A percentile compares a stretch with the other conserved stretches of the same genome.
Evolutionary conservation across 1,284 basidiomycete species (phyloP).

Genomic region (Malassezia yamatoensis): DNA sequence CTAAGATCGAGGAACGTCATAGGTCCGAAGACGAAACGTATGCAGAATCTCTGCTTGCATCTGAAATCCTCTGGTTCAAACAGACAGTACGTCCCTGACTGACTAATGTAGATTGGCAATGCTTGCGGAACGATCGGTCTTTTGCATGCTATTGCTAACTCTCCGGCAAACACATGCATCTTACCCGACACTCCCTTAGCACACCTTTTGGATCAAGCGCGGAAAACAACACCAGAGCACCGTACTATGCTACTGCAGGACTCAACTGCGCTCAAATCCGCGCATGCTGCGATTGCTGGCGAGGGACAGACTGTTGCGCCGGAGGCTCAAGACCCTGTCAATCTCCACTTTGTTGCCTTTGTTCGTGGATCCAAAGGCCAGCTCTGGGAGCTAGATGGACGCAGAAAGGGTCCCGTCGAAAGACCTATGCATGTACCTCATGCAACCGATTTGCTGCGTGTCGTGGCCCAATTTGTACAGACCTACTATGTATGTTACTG

Average conservation of each 20-base stretch:
- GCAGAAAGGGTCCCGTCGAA: slow-evolving; percentile 35
- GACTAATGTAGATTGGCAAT: slow-evolving; percentile 31
- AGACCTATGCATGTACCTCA: slow-evolving; percentile 21
- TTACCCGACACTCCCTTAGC: slow-evolving; percentile 24
- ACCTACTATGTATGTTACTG: slow-evolving; percentile 29
- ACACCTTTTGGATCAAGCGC: slow-evolving; percentile 26
- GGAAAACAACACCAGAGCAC: slow-evolving; percentile 15
- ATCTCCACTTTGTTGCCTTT: slow-evolving; percentile 47
- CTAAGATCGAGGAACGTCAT: slow-evolving; percentile 23
- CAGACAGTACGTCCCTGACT: slow-evolving; percentile 22
- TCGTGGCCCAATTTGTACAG: slow-evolving; percentile 31
- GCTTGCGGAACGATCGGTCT: slow-evolving; percentile 48
- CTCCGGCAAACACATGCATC: slow-evolving; percentile 25
- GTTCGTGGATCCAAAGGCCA: slow-evolving; percentile 28
- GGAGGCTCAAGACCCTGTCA: slow-evolving; percentile 32
- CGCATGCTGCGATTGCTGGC: slow-evolving; percentile 32
- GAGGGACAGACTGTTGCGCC: slow-evolving; percentile 41
- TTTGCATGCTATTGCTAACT: slow-evolving; percentile 43
- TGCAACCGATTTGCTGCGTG: slow-evolving; percentile 24
- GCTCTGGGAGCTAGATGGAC: slow-evolving; percentile 43
- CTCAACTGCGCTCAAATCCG: slow-evolving; percentile 25
- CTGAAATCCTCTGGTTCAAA: slow-evolving; percentile 35
- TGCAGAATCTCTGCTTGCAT: slow-evolving; percentile 5
- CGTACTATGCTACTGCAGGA: slow-evolving; percentile 22
- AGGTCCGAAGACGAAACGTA: slow-evolving; percentile 21